These are phyloP conservation scores for Cutaneotrichosporon cyanovorans DNA, from an alignment of 1,284 basidiomycete species.

Conservation along the genomic window DNA sequence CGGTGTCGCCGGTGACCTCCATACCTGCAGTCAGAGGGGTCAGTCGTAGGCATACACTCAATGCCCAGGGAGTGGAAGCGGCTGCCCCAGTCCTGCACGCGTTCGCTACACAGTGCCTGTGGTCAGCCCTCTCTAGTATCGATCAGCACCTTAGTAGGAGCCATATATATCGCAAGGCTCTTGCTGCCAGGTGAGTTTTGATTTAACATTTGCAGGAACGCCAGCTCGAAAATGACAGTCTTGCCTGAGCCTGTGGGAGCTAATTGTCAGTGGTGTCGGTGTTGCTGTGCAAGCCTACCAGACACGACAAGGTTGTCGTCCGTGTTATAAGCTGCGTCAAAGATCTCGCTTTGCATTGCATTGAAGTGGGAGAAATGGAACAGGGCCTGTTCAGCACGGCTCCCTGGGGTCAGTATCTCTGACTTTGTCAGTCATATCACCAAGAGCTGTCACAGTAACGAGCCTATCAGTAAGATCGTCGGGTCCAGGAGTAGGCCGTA, in stretches of 20 bases:
- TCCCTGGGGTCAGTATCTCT: constrained; percentile 1
- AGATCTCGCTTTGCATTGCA: constrained; percentile 17
- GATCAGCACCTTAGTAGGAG: constrained; percentile 76
- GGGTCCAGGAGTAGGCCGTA: no score
- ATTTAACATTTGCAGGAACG: constrained; percentile 69
- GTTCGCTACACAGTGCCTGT: constrained; percentile 80
- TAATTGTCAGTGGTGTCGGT: constrained; percentile 27
- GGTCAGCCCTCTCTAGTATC: not conserved
- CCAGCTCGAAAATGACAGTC: constrained; percentile 86
- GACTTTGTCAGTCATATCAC: not conserved
- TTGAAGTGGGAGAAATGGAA: constrained; percentile 19
- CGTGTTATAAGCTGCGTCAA: constrained; percentile 50
- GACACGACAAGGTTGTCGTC: constrained; percentile 75
- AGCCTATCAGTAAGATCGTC: not conserved
- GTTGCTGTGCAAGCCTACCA: constrained; percentile 49
- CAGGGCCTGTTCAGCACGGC: not conserved
- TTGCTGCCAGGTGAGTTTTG: constrained; percentile 50
- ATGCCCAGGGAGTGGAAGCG: constrained; percentile 70
- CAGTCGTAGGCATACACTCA: constrained; percentile 53
- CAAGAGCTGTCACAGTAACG: constrained; percentile 4
- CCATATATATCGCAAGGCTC: constrained; percentile 72
- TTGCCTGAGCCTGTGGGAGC: constrained; percentile 91
- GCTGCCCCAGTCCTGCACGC: constrained; percentile 69
- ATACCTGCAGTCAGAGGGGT: constrained; percentile 50
- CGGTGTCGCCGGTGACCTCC: constrained; percentile 87